Conservation (phyloP, 768 basidiomycete species). For the Candolleomyces aberdarensis region DNA sequence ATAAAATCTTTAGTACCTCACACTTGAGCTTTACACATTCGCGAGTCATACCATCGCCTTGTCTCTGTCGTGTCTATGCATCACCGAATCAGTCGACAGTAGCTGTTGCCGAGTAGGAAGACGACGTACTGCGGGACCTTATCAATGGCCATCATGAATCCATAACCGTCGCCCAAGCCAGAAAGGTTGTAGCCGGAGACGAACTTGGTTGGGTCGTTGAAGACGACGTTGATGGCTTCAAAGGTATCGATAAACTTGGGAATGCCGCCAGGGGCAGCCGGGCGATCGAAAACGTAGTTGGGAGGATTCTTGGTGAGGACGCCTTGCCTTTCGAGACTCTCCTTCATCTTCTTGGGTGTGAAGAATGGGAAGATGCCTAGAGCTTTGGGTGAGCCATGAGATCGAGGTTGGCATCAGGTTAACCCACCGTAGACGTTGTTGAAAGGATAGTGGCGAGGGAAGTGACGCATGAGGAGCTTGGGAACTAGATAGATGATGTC, state of each 20-base stretch:
- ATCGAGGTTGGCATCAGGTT: too few species aligned
- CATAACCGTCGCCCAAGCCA: not conserved
- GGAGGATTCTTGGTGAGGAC: slow-evolving; percentile 17
- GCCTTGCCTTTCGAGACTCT: slow-evolving; percentile 36
- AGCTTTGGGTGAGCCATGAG: not conserved
- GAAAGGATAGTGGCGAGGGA: slow-evolving; percentile 39
- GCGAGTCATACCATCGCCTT: not conserved
- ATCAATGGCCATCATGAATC: slow-evolving; percentile 1
- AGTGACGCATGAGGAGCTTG: slow-evolving; percentile 42
- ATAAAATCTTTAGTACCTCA: too few species aligned
- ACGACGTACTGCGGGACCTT: not conserved
- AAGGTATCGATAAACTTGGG: slow-evolving; percentile 1
- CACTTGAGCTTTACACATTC: too few species aligned
- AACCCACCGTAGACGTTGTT: slow-evolving; percentile 46
- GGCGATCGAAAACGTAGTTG: slow-evolving; percentile 42
- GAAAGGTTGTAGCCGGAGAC: slow-evolving; percentile 1
- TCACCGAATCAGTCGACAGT: not conserved
- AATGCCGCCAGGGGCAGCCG: slow-evolving; percentile 14
- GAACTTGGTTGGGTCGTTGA: slow-evolving; percentile 1
- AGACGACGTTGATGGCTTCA: slow-evolving; percentile 1
- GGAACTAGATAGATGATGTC: slow-evolving; percentile 26
- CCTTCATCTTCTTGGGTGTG: slow-evolving; percentile 44
- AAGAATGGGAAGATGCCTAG: slow-evolving; percentile 58
- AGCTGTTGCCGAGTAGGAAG: not conserved
- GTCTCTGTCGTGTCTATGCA: not conserved